phyloP scores from a whole-genome alignment of 148 eudicot species.

The Vaccinium darrowii region DNA sequence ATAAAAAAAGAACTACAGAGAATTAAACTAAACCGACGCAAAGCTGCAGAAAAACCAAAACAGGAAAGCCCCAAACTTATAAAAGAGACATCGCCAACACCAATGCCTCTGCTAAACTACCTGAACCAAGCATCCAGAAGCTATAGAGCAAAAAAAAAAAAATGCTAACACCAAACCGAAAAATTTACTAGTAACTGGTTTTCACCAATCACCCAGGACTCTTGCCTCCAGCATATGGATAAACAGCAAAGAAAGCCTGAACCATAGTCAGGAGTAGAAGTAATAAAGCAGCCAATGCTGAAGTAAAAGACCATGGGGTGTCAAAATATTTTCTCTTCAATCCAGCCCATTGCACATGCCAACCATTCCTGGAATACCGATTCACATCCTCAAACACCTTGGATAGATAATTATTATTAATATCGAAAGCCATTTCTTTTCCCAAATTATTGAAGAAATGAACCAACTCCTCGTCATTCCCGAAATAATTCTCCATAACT shows the following conservation, averaged over 20 bases:
- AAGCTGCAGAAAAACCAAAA: no score
- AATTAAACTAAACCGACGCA: no score
- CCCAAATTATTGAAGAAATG: neutral
- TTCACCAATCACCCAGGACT: neutral
- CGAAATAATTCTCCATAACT: neutral
- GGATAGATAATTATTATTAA: neutral
- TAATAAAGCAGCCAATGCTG: neutral
- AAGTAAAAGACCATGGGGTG: neutral
- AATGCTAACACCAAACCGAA: no score
- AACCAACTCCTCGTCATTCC: neutral
- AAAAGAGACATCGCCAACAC: no score
- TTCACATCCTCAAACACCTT: neutral
- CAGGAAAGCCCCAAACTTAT: no score
- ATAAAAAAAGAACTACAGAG: no score
- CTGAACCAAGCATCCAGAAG: no score
- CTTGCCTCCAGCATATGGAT: neutral
- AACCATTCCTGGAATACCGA: neutral
- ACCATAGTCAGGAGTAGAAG: neutral
- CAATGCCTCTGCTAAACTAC: no score
- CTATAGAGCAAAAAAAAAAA: no score
- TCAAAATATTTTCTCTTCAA: neutral
- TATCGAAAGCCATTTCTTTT: neutral
- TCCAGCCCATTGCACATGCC: neutral
- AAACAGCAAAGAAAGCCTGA: neutral
- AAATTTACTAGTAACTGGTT: no score